Percentiles rank a stretch among this genome's conserved stretches.
phyloP scores from a whole-genome alignment of 1,284 basidiomycete genomes.

The Inonotus obliquus region DNA sequence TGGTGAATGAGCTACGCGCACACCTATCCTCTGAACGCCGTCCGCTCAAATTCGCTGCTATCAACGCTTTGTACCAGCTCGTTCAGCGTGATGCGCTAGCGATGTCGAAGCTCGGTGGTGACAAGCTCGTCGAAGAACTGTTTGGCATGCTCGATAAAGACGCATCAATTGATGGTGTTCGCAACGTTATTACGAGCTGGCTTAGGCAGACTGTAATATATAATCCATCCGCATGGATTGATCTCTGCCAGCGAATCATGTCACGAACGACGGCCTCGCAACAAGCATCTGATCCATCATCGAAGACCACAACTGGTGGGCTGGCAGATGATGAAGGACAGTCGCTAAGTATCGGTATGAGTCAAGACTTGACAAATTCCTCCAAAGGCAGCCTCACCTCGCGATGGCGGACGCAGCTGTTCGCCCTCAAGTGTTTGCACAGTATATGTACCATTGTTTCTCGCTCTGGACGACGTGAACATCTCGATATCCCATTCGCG shows the following conservation, averaged over 20 bases:
- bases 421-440: conserved; percentile 91
- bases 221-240: conserved; percentile 97
- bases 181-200: conserved; percentile 94
- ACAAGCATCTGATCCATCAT: conserved; percentile 58
- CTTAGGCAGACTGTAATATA: conserved; percentile 89
- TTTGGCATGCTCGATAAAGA: conserved; percentile 95
- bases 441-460: conserved; percentile 80
- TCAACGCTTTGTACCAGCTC: conserved; percentile 94
- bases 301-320: conserved; percentile 31
- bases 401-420: conserved; percentile 95
- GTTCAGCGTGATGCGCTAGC: conserved; percentile 92
- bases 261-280: conserved; percentile 80
- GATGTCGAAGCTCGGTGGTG: conserved; percentile 92
- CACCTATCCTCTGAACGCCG: conserved; percentile 77
- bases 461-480: conserved; percentile 71
- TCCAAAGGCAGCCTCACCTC: conserved; percentile 52
- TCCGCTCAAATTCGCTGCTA: conserved; percentile 88
- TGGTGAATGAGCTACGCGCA: conserved; percentile 71
- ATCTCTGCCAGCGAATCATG: conserved; percentile 96
- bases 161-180: conserved; percentile 90
- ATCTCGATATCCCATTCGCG: conserved; percentile 73
- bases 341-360: conserved; percentile 65
- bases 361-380: conserved; percentile 34
- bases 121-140: conserved; percentile 89
- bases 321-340: conserved; percentile 85